These are phyloP conservation scores for Telopea speciosissima DNA, from an alignment of 177 flowering plant genomes.

Conservation along the genomic window DNA sequence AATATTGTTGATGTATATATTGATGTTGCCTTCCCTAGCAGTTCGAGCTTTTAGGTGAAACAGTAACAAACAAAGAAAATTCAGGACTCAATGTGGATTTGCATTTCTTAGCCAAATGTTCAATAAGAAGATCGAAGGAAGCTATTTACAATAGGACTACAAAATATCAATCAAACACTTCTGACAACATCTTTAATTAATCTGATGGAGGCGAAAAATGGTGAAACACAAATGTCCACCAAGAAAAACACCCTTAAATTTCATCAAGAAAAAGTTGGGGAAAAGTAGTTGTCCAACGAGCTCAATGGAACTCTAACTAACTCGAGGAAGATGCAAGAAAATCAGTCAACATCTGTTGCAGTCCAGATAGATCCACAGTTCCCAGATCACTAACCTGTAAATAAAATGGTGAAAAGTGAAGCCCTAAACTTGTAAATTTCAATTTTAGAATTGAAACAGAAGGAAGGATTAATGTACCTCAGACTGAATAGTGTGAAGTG, in stretches of 20 bases:
- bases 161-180: no score
- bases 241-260: not conserved
- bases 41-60: no score
- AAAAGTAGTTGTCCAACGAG: not conserved
- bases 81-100: no score
- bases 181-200: no score
- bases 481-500: slow-evolving; percentile 33
- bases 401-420: not conserved
- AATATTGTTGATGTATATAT: no score
- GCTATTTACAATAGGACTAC: no score
- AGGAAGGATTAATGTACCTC: slow-evolving; percentile 27
- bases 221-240: not conserved
- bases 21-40: no score
- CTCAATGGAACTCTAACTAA: not conserved
- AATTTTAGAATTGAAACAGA: no score
- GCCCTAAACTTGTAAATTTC: no score
- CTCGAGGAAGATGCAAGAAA: slow-evolving; percentile 1
- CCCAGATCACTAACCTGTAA: slow-evolving; percentile 26
- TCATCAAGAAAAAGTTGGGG: no score
- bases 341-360: slow-evolving; percentile 29
- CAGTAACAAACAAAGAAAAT: no score
- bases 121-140: not conserved
- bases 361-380: slow-evolving; percentile 21
- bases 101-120: no score
- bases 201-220: not conserved